Evolutionary conservation across 139 green algal species (phyloP).

Genomic region (Chlamydomonas schloesseri): DNA sequence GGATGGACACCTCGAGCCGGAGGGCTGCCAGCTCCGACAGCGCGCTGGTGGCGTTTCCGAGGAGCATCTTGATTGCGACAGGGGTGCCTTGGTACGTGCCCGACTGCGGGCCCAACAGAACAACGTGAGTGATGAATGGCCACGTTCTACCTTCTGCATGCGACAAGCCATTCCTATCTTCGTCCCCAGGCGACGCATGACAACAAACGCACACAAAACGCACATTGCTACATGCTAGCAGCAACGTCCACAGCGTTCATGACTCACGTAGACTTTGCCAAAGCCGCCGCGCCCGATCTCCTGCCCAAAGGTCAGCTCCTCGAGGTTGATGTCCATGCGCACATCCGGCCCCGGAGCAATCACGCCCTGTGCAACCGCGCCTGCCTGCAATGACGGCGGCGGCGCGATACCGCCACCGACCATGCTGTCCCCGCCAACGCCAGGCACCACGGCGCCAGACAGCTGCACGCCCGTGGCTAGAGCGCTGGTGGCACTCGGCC

Average conservation of each 20-base stretch:
- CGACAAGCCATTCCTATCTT: too few species aligned
- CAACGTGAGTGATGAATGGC: too few species aligned
- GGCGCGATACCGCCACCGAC: neutral
- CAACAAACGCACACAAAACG: too few species aligned
- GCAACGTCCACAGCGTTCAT: too few species aligned
- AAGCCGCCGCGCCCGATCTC: conserved; percentile 3
- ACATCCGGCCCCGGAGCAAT: neutral
- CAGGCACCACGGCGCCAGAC: too few species aligned
- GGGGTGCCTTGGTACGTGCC: neutral
- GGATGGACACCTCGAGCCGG: conserved; percentile 14
- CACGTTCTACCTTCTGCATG: too few species aligned
- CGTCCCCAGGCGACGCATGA: too few species aligned
- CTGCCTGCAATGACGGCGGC: neutral
- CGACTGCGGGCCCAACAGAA: neutral
- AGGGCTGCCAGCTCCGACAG: conserved; percentile 11
- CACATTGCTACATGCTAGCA: too few species aligned
- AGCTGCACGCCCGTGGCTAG: too few species aligned
- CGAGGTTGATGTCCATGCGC: neutral
- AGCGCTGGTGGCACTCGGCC: too few species aligned
- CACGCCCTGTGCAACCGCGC: neutral
- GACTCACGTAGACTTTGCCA: conserved; percentile 8
- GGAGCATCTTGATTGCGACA: conserved; percentile 22
- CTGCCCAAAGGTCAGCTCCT: neutral
- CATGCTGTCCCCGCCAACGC: too few species aligned
- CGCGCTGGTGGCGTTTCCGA: neutral